Base-by-base conservation (phyloP, 2,329 filamentous ascomycete genomes). In the Exophiala calicioides region DNA sequence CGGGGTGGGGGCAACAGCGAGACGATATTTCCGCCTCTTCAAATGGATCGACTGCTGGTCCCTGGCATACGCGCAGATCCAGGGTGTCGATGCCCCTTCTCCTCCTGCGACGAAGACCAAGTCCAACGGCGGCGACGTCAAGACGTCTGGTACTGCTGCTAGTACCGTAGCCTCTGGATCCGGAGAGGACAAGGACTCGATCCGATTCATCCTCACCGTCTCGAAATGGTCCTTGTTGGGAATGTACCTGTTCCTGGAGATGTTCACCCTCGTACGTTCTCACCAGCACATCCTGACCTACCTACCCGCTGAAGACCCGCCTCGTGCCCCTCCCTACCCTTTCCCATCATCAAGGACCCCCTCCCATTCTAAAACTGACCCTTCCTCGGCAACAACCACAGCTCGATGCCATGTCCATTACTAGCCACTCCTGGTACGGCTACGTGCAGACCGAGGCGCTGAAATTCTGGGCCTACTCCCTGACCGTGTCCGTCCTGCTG, bases 21-120 rank as follows among this genome's bases (percentile, higher is more conserved):
- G 86, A 27, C 78, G 84, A 16, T 82, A 79, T 65, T 76, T 88
- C 61, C 80, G 86, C 9, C 69, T 86, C 47, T 85, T 87, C 62
- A 81, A 82, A 58, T 88, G 84, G 62, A 66, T 86, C 41, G 79
- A 81, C 34, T 75, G 73, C 37, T 83, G 86, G 56, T 62, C 70
- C 18, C 62, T 68, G 2, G 78, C 81, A 1, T 75, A 73, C 60
- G 60, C 62, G 2, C 60, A 71, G 21, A 16, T 23, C 43, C 19
- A 35, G 57, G n/a, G n/a, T n/a, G n/a, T n/a, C n/a, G n/a, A n/a
- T n/a, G n/a, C n/a, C n/a, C n/a, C n/a, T n/a, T n/a, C n/a, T n/a
- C n/a, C n/a, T n/a, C n/a, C n/a, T n/a, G n/a, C n/a, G n/a, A n/a
- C n/a, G n/a, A n/a, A n/a, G n/a, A n/a, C 7, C 61, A 59, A 29